A percentile compares a stretch with the other conserved stretches of the same genome.
Evolutionary conservation across 345 rosid genomes (phyloP).

Genomic region (Citrus cavaleriei): DNA sequence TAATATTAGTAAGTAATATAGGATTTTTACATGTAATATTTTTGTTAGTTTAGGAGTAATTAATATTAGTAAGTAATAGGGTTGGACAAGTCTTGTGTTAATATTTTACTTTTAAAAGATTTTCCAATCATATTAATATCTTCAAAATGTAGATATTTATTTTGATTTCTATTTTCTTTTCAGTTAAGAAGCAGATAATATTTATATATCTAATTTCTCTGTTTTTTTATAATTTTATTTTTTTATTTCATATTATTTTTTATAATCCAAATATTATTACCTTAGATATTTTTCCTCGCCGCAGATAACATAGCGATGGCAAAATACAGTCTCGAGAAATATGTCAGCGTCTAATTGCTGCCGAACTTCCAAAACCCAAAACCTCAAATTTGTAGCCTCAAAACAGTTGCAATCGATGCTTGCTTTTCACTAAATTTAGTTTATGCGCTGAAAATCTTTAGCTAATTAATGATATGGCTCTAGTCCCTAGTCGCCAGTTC

Average conservation of each 20-base stretch:
- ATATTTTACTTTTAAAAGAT: too few relatives aligned
- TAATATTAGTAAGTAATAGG: too few relatives aligned
- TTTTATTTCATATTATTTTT: background rate
- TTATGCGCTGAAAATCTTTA: background rate
- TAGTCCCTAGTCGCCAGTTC: conserved; percentile 52
- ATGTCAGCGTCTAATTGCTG: background rate
- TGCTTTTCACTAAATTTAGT: background rate
- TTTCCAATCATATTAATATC: too few relatives aligned
- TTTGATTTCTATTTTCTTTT: too few relatives aligned
- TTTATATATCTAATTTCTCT: background rate
- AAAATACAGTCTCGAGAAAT: background rate
- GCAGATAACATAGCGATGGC: background rate
- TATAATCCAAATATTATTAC: background rate
- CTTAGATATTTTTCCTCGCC: background rate
- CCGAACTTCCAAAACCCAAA: conserved; percentile 1
- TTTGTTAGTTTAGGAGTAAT: too few relatives aligned
- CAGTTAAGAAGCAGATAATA: too few relatives aligned
- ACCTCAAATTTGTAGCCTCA: background rate
- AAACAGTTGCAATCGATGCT: background rate
- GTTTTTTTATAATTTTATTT: background rate
- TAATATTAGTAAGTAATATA: too few relatives aligned
- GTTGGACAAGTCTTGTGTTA: background rate
- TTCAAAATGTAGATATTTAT: too few relatives aligned
- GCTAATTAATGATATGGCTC: conserved; percentile 36
- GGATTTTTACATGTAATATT: too few relatives aligned